Conservation (phyloP, 805 yeast genomes). For the Schwanniomyces vanrijiae region DNA sequence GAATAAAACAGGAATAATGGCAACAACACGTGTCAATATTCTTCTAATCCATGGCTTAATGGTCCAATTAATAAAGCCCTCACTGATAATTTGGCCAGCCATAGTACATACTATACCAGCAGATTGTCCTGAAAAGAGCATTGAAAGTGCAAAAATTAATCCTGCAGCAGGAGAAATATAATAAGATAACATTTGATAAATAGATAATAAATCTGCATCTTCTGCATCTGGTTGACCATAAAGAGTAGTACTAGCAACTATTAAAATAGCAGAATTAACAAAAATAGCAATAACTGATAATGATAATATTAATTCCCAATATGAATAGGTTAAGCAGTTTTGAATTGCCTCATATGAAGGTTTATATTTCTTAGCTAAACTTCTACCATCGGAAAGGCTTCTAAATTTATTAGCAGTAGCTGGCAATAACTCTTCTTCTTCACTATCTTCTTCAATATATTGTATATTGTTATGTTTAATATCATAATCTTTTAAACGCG, state of each 20-base stretch:
- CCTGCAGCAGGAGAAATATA: slow-evolving; percentile 48
- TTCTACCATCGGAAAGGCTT: slow-evolving; percentile 27
- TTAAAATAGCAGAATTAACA: slow-evolving; percentile 44
- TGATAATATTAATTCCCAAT: slow-evolving; percentile 39
- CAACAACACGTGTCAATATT: slow-evolving; percentile 39
- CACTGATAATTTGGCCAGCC: slow-evolving; percentile 49
- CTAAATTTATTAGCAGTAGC: slow-evolving; percentile 16
- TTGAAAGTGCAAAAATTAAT: slow-evolving; percentile 43
- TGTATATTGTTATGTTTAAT: slow-evolving; percentile 25
- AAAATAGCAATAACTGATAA: slow-evolving; percentile 44
- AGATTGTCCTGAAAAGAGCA: slow-evolving; percentile 47
- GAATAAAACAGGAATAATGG: slow-evolving; percentile 41
- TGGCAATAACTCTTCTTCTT: slow-evolving; percentile 5
- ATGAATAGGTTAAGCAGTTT: slow-evolving; percentile 41
- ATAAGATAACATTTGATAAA: slow-evolving; percentile 42
- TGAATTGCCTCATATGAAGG: slow-evolving; percentile 44
- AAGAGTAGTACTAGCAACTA: slow-evolving; percentile 45
- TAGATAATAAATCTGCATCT: slow-evolving; percentile 46
- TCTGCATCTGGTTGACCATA: slow-evolving; percentile 45
- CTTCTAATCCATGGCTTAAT: slow-evolving; percentile 44
- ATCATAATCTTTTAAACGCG: slow-evolving; percentile 44
- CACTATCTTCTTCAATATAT: slow-evolving; percentile 4
- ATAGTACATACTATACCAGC: slow-evolving; percentile 50
- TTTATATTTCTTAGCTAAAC: slow-evolving; percentile 31
- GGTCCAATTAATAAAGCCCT: slow-evolving; percentile 47